These are phyloP conservation scores for Brassica nigra DNA, from an alignment of 345 rosid species.

Conservation along the genomic window DNA sequence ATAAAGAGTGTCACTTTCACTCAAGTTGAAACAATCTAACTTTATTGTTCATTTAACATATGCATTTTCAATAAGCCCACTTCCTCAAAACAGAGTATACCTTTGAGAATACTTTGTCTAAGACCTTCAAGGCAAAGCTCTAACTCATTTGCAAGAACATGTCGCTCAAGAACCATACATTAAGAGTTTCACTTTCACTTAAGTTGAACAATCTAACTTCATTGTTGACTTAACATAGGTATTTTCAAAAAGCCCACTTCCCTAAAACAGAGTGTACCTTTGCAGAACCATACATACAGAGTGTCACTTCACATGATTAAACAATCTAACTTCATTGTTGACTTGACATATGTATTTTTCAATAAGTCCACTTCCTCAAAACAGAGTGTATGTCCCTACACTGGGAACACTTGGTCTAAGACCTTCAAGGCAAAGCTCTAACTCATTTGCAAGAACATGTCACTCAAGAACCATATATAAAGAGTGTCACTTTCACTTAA, in stretches of 20 bases:
- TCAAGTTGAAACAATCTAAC: too few species aligned
- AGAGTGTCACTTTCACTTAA: slow-evolving; percentile 1
- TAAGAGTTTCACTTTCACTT: slow-evolving; percentile 4
- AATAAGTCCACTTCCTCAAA: not conserved
- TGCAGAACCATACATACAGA: not conserved
- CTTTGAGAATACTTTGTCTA: too few species aligned
- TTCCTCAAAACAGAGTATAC: too few species aligned
- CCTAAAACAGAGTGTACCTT: not conserved
- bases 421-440: slow-evolving; percentile 31
- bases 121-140: too few species aligned
- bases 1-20: too few species aligned
- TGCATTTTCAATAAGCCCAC: too few species aligned
- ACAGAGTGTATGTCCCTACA: slow-evolving; percentile 41
- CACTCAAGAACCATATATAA: not conserved
- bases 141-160: too few species aligned
- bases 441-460: not conserved
- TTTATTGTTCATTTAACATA: too few species aligned
- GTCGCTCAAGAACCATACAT: not conserved
- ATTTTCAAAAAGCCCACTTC: not conserved
- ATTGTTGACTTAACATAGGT: not conserved
- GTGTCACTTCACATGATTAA: slow-evolving; percentile 6
- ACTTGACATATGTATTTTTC: not conserved
- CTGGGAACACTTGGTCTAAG: slow-evolving; percentile 68
- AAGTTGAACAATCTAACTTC: not conserved
- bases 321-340: not conserved